A percentile compares a stretch with the other conserved stretches of the same genome.
phyloP scores from a whole-genome alignment of 768 basidiomycete genomes.

The Melanogaster broomeanus region DNA sequence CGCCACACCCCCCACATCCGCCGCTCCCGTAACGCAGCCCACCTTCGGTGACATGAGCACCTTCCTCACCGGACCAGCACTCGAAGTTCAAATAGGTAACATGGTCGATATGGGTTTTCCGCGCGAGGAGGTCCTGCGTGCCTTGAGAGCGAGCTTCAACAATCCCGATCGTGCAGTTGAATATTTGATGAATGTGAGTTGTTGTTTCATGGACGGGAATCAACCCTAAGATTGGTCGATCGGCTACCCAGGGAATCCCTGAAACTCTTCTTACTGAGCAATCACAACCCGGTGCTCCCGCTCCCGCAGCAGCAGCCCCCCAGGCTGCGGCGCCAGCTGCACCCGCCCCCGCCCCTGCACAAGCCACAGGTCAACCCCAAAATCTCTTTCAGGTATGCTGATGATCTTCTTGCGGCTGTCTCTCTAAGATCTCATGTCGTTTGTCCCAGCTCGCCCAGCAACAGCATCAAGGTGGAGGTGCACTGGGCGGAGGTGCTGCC shows the following conservation, averaged over 20 bases:
- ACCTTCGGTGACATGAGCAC: slow-evolving; percentile 50
- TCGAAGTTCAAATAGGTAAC: slow-evolving; percentile 76
- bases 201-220: slow-evolving; percentile 2
- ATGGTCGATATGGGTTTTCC: slow-evolving; percentile 96
- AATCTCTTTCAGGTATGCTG: slow-evolving; percentile 83
- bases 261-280: slow-evolving; percentile 59
- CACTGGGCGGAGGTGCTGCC: slow-evolving; percentile 34
- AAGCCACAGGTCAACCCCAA: slow-evolving; percentile 55
- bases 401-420: not conserved
- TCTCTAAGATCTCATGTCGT: not conserved
- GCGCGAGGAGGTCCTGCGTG: slow-evolving; percentile 79
- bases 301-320: slow-evolving; percentile 30
- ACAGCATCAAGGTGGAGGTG: slow-evolving; percentile 47
- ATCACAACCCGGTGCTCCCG: slow-evolving; percentile 28
- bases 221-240: slow-evolving; percentile 8
- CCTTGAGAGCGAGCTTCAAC: slow-evolving; percentile 92
- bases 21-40: slow-evolving; percentile 31
- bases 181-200: slow-evolving; percentile 87
- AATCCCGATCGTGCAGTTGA: slow-evolving; percentile 99
- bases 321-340: slow-evolving; percentile 39
- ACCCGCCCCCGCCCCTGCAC: slow-evolving; percentile 39
- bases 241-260: slow-evolving; percentile 70
- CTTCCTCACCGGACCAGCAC: slow-evolving; percentile 75
- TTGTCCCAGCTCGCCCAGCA: slow-evolving; percentile 67
- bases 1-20: slow-evolving; percentile 29